Evolutionary conservation across 306 rosid genomes (phyloP).

Genomic region (Quercus parvula): DNA sequence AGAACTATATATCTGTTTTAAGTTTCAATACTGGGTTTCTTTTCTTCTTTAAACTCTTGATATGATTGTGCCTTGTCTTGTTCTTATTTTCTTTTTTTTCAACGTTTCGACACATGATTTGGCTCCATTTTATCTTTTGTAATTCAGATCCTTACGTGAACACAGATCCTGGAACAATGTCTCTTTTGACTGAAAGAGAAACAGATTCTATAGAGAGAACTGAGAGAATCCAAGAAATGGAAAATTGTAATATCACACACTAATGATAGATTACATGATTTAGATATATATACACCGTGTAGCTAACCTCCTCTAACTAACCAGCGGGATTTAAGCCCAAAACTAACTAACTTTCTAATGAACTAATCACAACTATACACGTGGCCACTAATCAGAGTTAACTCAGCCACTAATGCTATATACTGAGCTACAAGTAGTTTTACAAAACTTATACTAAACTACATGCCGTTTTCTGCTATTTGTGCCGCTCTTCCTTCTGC

Average conservation of each 20-base stretch:
- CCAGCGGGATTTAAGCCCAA: too few species aligned
- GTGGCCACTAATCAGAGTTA: too few species aligned
- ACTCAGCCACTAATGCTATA: too few species aligned
- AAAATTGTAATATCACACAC: too few species aligned
- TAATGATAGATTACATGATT: too few species aligned
- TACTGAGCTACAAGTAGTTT: too few species aligned
- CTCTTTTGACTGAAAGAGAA: conserved; percentile 40
- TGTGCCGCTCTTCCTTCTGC: neutral
- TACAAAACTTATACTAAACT: too few species aligned
- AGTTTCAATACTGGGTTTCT: neutral
- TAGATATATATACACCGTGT: too few species aligned
- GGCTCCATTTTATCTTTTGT: conserved; percentile 1
- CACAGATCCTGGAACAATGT: conserved; percentile 97
- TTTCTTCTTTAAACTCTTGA: neutral
- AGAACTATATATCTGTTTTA: neutral
- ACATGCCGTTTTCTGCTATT: neutral
- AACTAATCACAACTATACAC: too few species aligned
- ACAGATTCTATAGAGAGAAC: neutral
- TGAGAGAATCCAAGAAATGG: neutral
- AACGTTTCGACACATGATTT: neutral
- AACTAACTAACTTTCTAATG: too few species aligned
- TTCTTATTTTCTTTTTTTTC: neutral
- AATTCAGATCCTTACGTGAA: conserved; percentile 87
- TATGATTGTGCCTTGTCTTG: neutral
- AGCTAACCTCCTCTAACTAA: too few species aligned